Evolutionary conservation across 129 eudicot species (phyloP), one percentile per base, ranked within the genome.

Genomic region (Helianthus tuberosus): DNA sequence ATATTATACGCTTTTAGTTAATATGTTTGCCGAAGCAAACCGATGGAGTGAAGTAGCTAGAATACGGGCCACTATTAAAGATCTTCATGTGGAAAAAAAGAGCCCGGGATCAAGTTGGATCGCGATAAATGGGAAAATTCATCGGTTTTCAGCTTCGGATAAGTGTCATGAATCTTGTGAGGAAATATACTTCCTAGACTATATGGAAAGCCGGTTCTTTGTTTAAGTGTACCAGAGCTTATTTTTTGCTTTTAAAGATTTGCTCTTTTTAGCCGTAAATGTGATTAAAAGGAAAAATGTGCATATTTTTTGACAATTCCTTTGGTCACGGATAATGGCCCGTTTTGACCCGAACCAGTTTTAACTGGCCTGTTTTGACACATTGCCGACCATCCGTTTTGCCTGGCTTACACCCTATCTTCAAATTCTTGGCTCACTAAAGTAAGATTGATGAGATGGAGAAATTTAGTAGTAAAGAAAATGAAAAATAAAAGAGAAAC

Each of bases 91-190:
- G 5, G 92, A 86, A 72, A 93, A 93, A 76, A 82, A 48, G 57
- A 75, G 75, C 43, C 96, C 96, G 0, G 96, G 98, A 13, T 87
- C 92, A 23, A 93, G 98, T 77, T 89, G 98, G 96, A 93, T 89
- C 60, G 96, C 89, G 76, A 71, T 89, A 76, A 73, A 80, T 8
- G 88, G 76, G 68, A 83, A 76, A 75, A 71, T 86, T 79, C 87
- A 89, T 79, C 96, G 81, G 66, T 89, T 93, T 84, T 83, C 94
- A 25, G 96, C 95, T 73, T 78, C 89, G 66, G 96, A 93, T 78
- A 82, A 76, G 53, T 82, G 73, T 79, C 98, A 89, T 75, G 84
- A 83, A 64, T 83, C 85, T 64, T 78, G 79, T 41, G 32, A 68
- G n/a, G 88, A 93, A 71, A 86, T 93, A 36, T 76, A 83, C 38